A percentile compares a stretch with the other conserved stretches of the same genome.
phyloP scores from a whole-genome alignment of 495 filamentous ascomycete species.

The Neurospora cerealis region DNA sequence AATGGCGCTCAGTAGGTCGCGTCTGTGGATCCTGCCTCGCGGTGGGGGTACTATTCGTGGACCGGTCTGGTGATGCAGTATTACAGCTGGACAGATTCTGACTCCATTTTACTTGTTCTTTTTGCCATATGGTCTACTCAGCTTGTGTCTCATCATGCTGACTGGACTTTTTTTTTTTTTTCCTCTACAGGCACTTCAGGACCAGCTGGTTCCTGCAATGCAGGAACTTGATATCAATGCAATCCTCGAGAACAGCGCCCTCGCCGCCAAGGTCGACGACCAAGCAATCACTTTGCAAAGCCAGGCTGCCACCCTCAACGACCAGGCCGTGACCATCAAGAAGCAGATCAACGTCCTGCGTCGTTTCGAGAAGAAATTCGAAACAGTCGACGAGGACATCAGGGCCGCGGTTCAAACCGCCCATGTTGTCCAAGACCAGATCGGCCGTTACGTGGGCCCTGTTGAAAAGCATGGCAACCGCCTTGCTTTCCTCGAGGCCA shows the following conservation, averaged over 20 bases:
- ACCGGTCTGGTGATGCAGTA: background rate
- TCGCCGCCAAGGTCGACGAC: background rate
- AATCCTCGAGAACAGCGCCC: background rate
- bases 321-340: background rate
- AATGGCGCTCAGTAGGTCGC: background rate
- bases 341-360: background rate
- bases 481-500: background rate
- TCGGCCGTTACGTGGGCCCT: background rate
- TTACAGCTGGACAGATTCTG: background rate
- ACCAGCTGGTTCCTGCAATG: background rate
- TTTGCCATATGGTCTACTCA: background rate
- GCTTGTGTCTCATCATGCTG: background rate
- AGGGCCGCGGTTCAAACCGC: background rate
- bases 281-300: background rate
- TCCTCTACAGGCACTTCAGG: background rate
- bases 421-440: background rate
- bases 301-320: background rate
- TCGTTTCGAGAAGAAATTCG: background rate
- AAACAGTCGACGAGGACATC: background rate
- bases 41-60: background rate
- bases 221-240: background rate
- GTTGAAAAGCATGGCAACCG: background rate
- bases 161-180: background rate
- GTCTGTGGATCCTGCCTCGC: background rate
- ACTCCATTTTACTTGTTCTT: background rate